Conservation (phyloP, 202 grass and related monocot genomes). For the Panicum virgatum region DNA sequence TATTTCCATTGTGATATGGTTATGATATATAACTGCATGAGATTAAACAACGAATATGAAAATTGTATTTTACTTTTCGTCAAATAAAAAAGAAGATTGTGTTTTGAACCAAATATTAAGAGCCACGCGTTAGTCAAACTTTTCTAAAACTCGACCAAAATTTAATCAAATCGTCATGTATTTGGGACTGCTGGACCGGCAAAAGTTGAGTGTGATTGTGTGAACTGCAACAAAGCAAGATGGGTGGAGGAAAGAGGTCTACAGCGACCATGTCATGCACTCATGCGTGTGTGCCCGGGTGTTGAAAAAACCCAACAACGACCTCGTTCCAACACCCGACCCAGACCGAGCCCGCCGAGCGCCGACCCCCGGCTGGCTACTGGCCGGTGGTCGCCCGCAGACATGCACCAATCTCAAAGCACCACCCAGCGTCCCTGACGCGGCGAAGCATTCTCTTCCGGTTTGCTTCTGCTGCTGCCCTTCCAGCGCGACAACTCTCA, state of each 20-base stretch:
- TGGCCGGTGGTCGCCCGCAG: not conserved
- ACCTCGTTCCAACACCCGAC: too few relatives aligned
- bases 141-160: not conserved
- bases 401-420: constrained; percentile 30
- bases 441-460: constrained; percentile 16
- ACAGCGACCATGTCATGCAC: too few relatives aligned
- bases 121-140: not conserved
- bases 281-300: not conserved
- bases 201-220: not conserved
- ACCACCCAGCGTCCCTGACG: constrained; percentile 1
- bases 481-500: not conserved
- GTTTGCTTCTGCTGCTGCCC: too few relatives aligned
- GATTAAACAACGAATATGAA: too few relatives aligned
- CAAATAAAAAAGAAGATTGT: too few relatives aligned
- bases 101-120: too few relatives aligned
- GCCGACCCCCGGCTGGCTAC: too few relatives aligned
- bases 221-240: not conserved
- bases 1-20: too few relatives aligned
- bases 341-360: too few relatives aligned
- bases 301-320: not conserved
- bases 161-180: too few relatives aligned
- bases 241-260: not conserved
- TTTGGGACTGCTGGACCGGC: not conserved
- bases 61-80: too few relatives aligned
- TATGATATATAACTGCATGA: too few relatives aligned